A percentile compares a stretch with the other conserved stretches of the same genome.
phyloP scores from a whole-genome alignment of 352 stramenopile genomes.

The Pythium grandisporangium region DNA sequence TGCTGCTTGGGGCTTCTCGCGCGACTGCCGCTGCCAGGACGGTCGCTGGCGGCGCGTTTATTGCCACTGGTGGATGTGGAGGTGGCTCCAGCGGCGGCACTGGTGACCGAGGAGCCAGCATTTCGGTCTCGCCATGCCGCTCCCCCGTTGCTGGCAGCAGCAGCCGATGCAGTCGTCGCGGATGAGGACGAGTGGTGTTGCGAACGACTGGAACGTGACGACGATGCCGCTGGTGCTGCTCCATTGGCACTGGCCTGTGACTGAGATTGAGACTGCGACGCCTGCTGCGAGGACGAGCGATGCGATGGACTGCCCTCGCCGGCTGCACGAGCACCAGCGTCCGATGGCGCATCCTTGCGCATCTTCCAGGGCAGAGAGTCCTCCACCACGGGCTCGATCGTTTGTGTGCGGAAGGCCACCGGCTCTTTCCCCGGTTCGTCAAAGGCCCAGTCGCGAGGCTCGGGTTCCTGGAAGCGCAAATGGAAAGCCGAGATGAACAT shows the following conservation, averaged over 20 bases:
- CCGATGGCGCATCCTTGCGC: slow-evolving; percentile 32
- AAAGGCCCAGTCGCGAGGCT: slow-evolving; percentile 81
- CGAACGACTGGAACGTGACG: slow-evolving; percentile 3
- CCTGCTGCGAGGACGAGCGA: too few species aligned
- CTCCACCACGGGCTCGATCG: slow-evolving; percentile 63
- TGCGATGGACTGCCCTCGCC: slow-evolving; percentile 15
- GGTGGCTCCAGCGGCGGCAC: neutral
- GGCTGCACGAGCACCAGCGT: slow-evolving; percentile 14
- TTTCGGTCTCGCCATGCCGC: slow-evolving; percentile 12
- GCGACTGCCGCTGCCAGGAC: slow-evolving; percentile 7
- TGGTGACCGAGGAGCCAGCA: slow-evolving; percentile 2
- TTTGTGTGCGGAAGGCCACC: slow-evolving; percentile 80
- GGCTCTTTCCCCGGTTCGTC: slow-evolving; percentile 83
- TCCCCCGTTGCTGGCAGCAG: too few species aligned
- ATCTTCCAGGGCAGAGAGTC: slow-evolving; percentile 64
- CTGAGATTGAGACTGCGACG: too few species aligned
- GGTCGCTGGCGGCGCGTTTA: slow-evolving; percentile 14
- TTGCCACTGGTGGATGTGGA: slow-evolving; percentile 5
- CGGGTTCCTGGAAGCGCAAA: slow-evolving; percentile 76
- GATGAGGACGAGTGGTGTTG: slow-evolving; percentile 1
- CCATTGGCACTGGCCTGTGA: too few species aligned
- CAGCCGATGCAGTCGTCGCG: neutral
- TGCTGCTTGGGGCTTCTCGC: slow-evolving; percentile 34
- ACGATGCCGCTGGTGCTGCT: slow-evolving; percentile 14
- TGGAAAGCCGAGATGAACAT: too few species aligned